Evolutionary conservation across 2,329 filamentous ascomycete genomes (phyloP).

Genomic region (Zarea fungicola): DNA sequence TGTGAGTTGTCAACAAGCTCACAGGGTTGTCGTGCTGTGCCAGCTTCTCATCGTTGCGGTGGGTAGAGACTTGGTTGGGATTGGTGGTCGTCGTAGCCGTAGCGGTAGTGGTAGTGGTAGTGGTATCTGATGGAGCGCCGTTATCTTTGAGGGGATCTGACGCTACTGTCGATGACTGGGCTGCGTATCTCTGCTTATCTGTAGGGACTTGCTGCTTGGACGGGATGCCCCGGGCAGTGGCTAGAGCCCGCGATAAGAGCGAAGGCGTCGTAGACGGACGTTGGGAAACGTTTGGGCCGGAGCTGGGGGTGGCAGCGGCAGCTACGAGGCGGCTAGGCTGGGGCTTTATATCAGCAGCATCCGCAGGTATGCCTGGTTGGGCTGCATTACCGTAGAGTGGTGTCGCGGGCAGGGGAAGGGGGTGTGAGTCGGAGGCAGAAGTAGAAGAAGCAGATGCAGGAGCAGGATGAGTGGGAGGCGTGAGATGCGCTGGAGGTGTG

Average conservation of each 20-base stretch:
- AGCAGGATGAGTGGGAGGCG: not conserved
- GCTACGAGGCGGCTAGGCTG: not conserved
- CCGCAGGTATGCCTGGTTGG: slow-evolving; percentile 9
- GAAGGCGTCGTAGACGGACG: slow-evolving; percentile 4
- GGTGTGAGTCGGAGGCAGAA: no score
- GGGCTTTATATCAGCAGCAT: slow-evolving; percentile 11
- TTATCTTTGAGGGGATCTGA: not conserved
- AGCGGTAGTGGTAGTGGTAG: not conserved
- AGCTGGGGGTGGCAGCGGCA: slow-evolving; percentile 2
- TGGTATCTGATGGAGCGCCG: not conserved
- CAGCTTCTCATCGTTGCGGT: not conserved
- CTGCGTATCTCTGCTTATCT: no score
- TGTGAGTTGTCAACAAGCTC: slow-evolving; percentile 1
- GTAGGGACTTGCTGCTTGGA: no score
- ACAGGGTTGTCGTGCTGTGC: slow-evolving; percentile 3
- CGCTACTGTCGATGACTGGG: no score
- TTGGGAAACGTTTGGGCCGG: not conserved
- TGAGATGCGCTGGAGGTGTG: not conserved
- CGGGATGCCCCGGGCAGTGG: slow-evolving; percentile 12
- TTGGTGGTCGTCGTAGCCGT: not conserved
- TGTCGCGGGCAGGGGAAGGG: slow-evolving; percentile 13
- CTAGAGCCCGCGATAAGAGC: slow-evolving; percentile 12
- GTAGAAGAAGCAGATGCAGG: not conserved
- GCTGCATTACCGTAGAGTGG: slow-evolving; percentile 2
- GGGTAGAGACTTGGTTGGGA: not conserved